These are phyloP conservation scores for Blastocladiella emersonii DNA, from an alignment of 371 early-diverging fungal species.

Conservation along the genomic window DNA sequence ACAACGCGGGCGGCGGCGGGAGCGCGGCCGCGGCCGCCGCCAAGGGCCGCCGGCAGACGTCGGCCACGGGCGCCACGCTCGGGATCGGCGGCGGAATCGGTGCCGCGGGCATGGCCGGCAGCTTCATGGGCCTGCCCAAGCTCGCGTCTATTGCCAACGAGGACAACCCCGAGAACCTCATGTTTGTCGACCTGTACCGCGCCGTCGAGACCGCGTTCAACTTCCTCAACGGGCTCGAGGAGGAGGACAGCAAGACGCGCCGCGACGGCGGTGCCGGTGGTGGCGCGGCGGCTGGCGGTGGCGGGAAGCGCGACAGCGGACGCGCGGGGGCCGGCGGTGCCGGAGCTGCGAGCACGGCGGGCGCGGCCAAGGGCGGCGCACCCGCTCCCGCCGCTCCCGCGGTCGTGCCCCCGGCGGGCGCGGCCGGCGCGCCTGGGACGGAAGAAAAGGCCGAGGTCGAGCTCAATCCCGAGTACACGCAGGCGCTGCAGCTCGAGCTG, in stretches of 20 bases:
- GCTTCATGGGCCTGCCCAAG: neutral
- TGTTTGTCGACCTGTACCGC: no score
- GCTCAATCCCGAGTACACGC: slow-evolving; percentile 12
- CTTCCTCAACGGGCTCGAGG: no score
- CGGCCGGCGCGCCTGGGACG: no score
- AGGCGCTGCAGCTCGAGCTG: slow-evolving; percentile 26
- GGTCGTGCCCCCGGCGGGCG: no score
- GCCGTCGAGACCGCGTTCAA: no score
- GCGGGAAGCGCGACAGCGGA: no score
- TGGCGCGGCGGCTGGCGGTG: neutral
- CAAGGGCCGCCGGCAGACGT: neutral
- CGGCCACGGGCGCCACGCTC: neutral
- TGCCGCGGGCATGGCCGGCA: neutral
- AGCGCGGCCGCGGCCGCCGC: neutral
- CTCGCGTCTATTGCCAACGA: no score
- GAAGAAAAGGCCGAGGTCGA: neutral
- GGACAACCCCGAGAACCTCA: no score
- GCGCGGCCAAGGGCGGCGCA: neutral
- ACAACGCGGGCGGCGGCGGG: no score
- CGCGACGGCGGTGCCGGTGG: no score
- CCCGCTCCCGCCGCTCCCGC: slow-evolving; percentile 11
- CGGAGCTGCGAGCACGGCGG: slow-evolving; percentile 9
- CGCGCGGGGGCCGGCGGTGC: slow-evolving; percentile 5
- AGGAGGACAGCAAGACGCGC: no score
- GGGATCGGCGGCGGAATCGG: no score